Percentiles rank a stretch among this genome's conserved stretches.
These are phyloP conservation scores for Eucalyptus cladocalyx DNA, from an alignment of 345 rosid genomes.

Conservation along the genomic window DNA sequence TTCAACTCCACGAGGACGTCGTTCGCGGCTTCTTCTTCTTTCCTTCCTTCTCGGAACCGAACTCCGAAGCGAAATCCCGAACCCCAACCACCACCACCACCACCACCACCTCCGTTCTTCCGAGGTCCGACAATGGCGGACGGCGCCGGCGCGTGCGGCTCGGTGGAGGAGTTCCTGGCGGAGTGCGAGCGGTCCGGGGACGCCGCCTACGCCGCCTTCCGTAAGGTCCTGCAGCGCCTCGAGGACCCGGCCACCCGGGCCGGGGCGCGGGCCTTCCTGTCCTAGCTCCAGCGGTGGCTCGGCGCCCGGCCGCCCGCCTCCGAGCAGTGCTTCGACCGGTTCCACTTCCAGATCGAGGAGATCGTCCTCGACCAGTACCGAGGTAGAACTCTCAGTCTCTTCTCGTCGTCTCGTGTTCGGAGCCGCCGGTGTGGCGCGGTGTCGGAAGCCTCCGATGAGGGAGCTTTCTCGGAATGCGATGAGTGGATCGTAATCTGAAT, in stretches of 20 bases:
- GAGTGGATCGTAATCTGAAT: background rate
- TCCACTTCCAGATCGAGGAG: conserved; percentile 78
- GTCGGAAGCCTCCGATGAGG: background rate
- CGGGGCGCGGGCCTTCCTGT: conserved; percentile 56
- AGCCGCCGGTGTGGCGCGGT: background rate
- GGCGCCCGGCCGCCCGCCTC: conserved; percentile 10
- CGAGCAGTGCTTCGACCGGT: conserved; percentile 42
- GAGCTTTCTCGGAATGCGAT: background rate
- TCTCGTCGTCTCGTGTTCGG: background rate
- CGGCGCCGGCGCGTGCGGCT: background rate
- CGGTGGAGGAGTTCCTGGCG: conserved; percentile 52
- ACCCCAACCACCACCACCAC: background rate
- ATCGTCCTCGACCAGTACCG: conserved; percentile 51
- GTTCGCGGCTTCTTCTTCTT: background rate
- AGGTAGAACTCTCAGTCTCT: conserved; percentile 15
- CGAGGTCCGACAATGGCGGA: background rate
- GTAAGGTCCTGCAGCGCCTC: conserved; percentile 48
- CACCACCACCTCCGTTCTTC: background rate
- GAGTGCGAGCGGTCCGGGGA: conserved; percentile 83
- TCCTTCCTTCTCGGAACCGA: background rate
- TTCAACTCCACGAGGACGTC: background rate
- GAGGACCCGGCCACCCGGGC: conserved; percentile 59
- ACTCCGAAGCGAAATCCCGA: no score
- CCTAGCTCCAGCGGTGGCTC: conserved; percentile 45
- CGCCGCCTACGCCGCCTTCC: conserved; percentile 65